phyloP scores from a whole-genome alignment of 306 rosid genomes.

The Trifolium pratense region DNA sequence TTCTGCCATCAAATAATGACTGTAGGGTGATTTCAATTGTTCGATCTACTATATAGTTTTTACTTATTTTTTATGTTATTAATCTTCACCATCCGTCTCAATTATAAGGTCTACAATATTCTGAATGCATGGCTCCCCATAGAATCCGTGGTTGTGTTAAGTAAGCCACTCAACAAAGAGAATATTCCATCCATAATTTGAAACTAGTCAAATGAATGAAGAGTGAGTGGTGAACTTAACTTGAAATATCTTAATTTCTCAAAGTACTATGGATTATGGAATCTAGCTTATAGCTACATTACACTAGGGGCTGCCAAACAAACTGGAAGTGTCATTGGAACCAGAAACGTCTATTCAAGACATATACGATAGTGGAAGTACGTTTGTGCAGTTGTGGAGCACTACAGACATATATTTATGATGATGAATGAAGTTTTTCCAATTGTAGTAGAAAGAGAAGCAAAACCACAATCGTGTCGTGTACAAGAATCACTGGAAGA shows the following conservation, averaged over 20 bases:
- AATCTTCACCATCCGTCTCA: no score
- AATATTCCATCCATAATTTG: background rate
- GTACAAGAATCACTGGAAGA: background rate
- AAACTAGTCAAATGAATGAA: background rate
- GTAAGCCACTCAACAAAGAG: background rate
- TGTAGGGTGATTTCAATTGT: no score
- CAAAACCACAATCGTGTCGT: background rate
- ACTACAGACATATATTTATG: background rate
- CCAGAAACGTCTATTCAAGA: constrained; percentile 61
- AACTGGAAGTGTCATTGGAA: constrained; percentile 39
- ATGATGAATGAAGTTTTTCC: background rate
- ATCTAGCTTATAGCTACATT: no score
- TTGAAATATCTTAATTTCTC: no score
- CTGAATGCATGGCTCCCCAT: no score
- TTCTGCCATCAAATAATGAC: no score
- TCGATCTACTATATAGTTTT: no score
- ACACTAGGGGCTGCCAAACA: constrained; percentile 22
- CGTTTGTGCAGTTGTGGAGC: background rate
- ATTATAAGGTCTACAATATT: no score
- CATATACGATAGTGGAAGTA: constrained; percentile 29
- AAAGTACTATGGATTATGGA: background rate
- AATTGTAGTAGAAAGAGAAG: background rate
- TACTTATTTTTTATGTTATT: no score
- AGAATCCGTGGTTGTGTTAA: no score
- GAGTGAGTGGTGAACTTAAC: background rate